Base-by-base conservation (phyloP, 2,329 filamentous ascomycete species). In the Ceratocystis colombiana region DNA sequence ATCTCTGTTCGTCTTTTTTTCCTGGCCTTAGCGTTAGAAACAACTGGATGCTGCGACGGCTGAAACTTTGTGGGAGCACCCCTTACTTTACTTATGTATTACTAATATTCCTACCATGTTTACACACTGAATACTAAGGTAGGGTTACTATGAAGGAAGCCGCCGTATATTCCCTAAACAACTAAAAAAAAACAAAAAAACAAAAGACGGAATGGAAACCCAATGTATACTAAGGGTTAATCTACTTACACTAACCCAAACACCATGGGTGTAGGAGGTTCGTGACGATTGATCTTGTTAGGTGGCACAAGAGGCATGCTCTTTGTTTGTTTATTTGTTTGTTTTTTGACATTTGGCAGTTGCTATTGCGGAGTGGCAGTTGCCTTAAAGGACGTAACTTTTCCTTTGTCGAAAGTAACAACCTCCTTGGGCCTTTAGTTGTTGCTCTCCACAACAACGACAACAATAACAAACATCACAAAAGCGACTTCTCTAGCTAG, bases 381-480 rank as follows among this genome's bases (percentile, higher is more conserved):
- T 41, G 3, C 37, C 10, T 12, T 12, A 41, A 41, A 41, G 37
- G 12, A 15, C 10, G 1, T 41, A 41, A 1, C 37, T 5, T 41
- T 15, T 41, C 3, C 37, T 15, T 41, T 15, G 37, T 41, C 12
- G 37, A 12, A 41, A 41, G 37, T 2, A 41, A 5, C 20, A 5
- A 28, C 5, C 2, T 53, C 8, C 20, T 25, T 53, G 48, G 20
- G 48, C 20, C 15, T 48, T 8, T 10, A 5, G 48, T 22, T 53
- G 48, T 28, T 53, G 48, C 48, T 25, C 48, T 53, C 48, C 15
- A 41, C 37, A 53, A 53, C 48, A 53, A 48, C 46, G 20, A 48
- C 46, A 48, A 15, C 48, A 53, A 53, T 25, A 53, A 53, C 48
- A 53, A 10, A 25, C 7, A 50, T 53, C 20, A 15, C 48, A 15